A percentile compares a stretch with the other conserved stretches of the same genome.
These are phyloP conservation scores for Leptographium lundbergii DNA, from an alignment of 2,329 filamentous ascomycete genomes.

Conservation along the genomic window DNA sequence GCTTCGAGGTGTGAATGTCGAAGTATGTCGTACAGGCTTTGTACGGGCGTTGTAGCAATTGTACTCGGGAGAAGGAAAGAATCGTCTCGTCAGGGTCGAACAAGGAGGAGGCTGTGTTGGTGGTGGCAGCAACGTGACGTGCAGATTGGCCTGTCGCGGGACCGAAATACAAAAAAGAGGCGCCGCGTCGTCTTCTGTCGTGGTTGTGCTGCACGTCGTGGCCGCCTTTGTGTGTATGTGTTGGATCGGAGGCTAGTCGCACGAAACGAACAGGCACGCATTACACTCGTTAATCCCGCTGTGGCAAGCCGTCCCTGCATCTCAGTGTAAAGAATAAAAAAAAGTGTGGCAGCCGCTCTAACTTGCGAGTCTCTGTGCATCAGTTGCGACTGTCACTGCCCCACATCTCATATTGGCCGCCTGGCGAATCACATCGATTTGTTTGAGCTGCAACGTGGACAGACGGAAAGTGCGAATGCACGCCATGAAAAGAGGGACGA, in stretches of 20 bases:
- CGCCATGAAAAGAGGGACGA: background rate
- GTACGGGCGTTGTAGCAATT: background rate
- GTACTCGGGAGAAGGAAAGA: background rate
- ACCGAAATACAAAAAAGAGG: background rate
- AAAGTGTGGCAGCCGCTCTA: background rate
- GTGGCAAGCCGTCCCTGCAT: background rate
- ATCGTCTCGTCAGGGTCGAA: background rate
- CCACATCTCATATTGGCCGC: background rate
- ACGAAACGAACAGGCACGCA: background rate
- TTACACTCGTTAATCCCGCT: no score
- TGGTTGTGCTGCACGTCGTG: background rate
- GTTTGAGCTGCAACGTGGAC: background rate
- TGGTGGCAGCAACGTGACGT: background rate
- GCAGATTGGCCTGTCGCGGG: background rate
- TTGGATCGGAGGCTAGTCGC: background rate
- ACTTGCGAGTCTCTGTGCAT: background rate
- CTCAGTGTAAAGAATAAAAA: background rate
- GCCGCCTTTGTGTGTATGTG: background rate
- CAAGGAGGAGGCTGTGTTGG: background rate
- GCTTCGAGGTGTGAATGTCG: background rate
- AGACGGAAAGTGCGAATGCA: background rate
- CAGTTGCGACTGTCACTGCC: background rate
- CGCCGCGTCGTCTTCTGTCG: background rate
- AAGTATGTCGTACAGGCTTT: no score
- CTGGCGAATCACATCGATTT: background rate